Percentiles rank a stretch among this genome's conserved stretches.
Evolutionary conservation across 1,284 basidiomycete genomes (phyloP).

Genomic region (Trametes pubescens): DNA sequence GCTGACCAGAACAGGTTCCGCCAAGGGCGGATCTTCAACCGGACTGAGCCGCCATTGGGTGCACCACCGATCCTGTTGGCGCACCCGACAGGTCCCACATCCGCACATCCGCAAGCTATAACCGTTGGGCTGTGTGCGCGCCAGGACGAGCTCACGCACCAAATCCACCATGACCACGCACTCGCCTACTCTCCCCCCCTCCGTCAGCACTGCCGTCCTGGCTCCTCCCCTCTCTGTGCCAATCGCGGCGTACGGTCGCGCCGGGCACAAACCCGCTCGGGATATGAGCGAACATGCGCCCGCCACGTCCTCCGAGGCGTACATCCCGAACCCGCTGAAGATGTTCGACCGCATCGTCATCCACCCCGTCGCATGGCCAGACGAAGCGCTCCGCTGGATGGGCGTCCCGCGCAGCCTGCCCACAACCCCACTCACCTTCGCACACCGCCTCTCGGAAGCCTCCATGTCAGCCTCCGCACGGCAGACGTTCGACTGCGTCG

Average conservation of each 20-base stretch:
- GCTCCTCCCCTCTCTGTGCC: not conserved
- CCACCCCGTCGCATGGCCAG: conserved; percentile 18
- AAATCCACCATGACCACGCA: conserved; percentile 12
- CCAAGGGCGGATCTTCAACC: conserved; percentile 1
- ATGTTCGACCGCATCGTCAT: conserved; percentile 23
- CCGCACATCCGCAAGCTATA: conserved; percentile 9
- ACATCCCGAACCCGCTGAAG: conserved; percentile 16
- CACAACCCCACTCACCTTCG: not conserved
- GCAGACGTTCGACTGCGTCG: conserved; percentile 3
- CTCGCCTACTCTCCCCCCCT: not conserved
- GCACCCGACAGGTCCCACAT: conserved; percentile 14
- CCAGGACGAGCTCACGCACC: not conserved
- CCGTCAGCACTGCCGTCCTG: not conserved
- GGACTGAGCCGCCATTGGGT: conserved; percentile 9
- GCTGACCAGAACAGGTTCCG: not conserved
- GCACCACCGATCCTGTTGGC: not conserved
- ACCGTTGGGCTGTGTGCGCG: not conserved
- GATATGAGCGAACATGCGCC: not conserved
- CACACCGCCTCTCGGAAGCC: not conserved
- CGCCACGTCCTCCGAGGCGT: not conserved
- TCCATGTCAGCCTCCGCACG: conserved; percentile 12
- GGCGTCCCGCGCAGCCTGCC: conserved; percentile 15
- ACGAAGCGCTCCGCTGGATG: conserved; percentile 20
- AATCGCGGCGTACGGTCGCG: not conserved
- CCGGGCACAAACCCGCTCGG: not conserved